Percentiles rank a stretch among this genome's conserved stretches.
Evolutionary conservation across 1,284 basidiomycete genomes (phyloP).

Genomic region (Moesziomyces sp.): DNA sequence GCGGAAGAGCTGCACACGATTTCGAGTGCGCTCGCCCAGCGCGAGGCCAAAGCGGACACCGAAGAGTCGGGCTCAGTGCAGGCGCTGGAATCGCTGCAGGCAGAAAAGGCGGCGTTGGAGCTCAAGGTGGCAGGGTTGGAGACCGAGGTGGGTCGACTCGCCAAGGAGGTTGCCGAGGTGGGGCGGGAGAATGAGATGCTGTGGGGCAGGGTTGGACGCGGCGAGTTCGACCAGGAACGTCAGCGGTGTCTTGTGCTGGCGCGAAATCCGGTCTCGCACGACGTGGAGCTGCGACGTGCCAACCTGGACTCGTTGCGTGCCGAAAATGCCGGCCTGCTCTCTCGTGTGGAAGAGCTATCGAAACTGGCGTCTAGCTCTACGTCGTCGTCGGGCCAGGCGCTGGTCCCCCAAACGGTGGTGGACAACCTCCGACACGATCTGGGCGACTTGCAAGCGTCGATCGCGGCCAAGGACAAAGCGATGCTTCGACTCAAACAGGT

Average conservation of each 20-base stretch:
- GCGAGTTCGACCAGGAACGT: conserved; percentile 79
- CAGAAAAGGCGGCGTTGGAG: conserved; percentile 41
- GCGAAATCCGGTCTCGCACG: conserved; percentile 80
- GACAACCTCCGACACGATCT: conserved; percentile 76
- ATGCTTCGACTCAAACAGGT: conserved; percentile 77
- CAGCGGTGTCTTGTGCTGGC: conserved; percentile 77
- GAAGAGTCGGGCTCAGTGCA: conserved; percentile 5
- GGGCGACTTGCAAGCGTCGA: conserved; percentile 72
- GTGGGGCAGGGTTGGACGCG: conserved; percentile 72
- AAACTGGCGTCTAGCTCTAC: conserved; percentile 34
- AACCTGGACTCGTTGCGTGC: conserved; percentile 77
- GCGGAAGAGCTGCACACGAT: conserved; percentile 14
- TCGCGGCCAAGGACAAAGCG: conserved; percentile 75
- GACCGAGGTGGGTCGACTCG: conserved; percentile 36
- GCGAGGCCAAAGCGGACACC: conserved; percentile 16
- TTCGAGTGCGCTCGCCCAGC: conserved; percentile 4
- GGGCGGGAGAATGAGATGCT: conserved; percentile 81
- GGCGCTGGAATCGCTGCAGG: neutral
- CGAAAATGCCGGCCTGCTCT: conserved; percentile 78
- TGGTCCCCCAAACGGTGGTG: conserved; percentile 73
- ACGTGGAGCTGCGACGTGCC: conserved; percentile 77
- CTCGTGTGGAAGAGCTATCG: conserved; percentile 63
- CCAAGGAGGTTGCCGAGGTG: conserved; percentile 73
- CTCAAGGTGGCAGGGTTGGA: conserved; percentile 52
- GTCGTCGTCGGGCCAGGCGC: conserved; percentile 69